Percentiles rank a stretch among this genome's conserved stretches.
Conservation (phyloP, 2,329 filamentous ascomycete genomes). For the Xylaria sp. region DNA sequence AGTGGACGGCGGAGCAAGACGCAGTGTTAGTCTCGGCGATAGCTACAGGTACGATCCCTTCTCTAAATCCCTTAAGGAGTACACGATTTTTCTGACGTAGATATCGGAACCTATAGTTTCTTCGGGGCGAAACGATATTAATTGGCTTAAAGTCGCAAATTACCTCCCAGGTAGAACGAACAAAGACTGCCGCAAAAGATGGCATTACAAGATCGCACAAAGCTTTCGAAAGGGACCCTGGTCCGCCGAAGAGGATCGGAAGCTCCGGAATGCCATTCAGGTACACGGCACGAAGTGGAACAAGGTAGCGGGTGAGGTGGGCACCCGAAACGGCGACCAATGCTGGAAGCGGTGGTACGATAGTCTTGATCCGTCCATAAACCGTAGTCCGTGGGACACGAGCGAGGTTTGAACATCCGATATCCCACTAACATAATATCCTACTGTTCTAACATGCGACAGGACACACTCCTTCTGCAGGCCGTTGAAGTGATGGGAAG, state of each 20-base stretch:
- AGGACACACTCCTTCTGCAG: too few relatives aligned
- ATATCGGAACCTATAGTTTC: too few relatives aligned
- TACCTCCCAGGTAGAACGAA: background rate
- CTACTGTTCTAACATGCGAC: too few relatives aligned
- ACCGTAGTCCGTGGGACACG: conserved; percentile 12
- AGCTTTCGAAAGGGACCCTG: background rate
- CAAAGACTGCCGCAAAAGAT: conserved; percentile 3
- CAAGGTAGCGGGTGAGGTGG: conserved; percentile 15
- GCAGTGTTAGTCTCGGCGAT: too few relatives aligned
- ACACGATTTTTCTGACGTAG: too few relatives aligned
- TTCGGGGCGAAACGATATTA: too few relatives aligned
- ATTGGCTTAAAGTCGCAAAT: background rate
- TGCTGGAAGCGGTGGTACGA: conserved; percentile 27
- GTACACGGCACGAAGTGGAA: conserved; percentile 21
- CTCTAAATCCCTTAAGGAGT: too few relatives aligned
- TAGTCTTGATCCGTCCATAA: conserved; percentile 13
- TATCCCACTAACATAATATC: too few relatives aligned
- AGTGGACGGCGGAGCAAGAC: too few relatives aligned
- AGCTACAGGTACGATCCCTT: too few relatives aligned
- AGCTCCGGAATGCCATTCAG: background rate
- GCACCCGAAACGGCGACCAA: conserved; percentile 26
- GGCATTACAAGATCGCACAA: background rate
- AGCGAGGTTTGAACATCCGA: conserved; percentile 5
- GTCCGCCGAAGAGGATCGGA: background rate
- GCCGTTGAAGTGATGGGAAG: too few relatives aligned